Evolutionary conservation across 345 rosid species (phyloP), one percentile per base, ranked within the genome.

Genomic region (Eucalyptus urophylla): DNA sequence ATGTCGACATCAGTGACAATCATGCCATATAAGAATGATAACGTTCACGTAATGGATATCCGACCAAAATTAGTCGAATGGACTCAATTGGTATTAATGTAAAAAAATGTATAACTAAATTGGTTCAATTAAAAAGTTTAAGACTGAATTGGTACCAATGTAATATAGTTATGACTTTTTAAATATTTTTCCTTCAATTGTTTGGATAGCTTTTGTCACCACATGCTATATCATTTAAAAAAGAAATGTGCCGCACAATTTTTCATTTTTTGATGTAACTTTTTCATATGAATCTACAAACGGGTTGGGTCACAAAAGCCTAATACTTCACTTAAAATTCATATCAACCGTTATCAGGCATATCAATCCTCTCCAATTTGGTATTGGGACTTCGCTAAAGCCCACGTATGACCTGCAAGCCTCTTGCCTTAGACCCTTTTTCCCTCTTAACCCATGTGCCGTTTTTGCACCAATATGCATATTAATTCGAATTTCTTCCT

Each of bases 111-210:
- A 53, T 53, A 0, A 21, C 2, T 53, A 19, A 53, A 53, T 8
- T 19, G 1, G 2, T 53, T 53, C 1, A 53, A 53, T 53, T 53
- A 53, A 53, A 53, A 53, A 19, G 1, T 53, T 19, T 53, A 19
- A 0, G 1, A 19, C 0, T 53, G 1, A 19, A 53, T 19, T 19
- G 5, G 0, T 53, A 53, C 0, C 0, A 3, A 53, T 19, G 2
- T 0, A 19, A 53, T 53, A 1, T 0, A 53, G 19, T 19, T 53
- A 53, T 53, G 58, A 53, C 11, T 8, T 53, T 17, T 53, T 53
- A 0, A 1, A 2, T 53, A 8, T 19, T 53, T 53, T 53, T 53
- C 24, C 24, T 53, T 19, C n/a, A 58, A 58, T 58, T 58, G 2
- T 58, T 25, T 58, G 65, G 65, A 58, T 58, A 25, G 14, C n/a